Evolutionary conservation across 495 filamentous ascomycete genomes (phyloP).

Genomic region (Penicillium verhagenii): DNA sequence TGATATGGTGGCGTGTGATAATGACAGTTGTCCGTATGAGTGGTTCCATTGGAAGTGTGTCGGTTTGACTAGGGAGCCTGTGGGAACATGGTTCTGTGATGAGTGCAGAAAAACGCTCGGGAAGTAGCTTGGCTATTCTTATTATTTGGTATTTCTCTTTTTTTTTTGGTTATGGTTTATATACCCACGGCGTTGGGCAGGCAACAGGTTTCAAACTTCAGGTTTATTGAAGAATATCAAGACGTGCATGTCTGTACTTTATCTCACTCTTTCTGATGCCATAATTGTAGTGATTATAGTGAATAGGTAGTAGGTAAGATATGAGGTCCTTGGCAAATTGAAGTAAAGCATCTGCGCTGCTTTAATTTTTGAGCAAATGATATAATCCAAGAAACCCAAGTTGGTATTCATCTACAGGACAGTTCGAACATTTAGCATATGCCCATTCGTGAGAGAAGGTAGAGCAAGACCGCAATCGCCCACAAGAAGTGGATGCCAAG

Average conservation of each 20-base stretch:
- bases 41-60: conserved; percentile 99
- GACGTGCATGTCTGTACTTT: background rate
- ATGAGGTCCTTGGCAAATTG: background rate
- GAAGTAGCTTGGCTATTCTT: conserved; percentile 28
- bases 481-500: background rate
- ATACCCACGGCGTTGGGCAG: conserved; percentile 22
- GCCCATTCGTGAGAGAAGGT: conserved; percentile 8
- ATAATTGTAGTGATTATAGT: background rate
- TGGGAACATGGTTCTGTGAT: conserved; percentile 90
- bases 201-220: background rate
- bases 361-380: background rate
- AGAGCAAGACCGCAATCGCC: conserved; percentile 14
- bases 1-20: conserved; percentile 98
- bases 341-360: background rate
- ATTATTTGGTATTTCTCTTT: conserved; percentile 8
- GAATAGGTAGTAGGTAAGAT: no score
- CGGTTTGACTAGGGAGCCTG: conserved; percentile 81
- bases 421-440: background rate
- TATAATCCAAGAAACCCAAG: background rate
- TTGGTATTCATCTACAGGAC: conserved; percentile 4
- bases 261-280: background rate
- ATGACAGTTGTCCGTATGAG: conserved; percentile 85
- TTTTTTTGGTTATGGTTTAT: conserved; percentile 13
- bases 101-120: conserved; percentile 67
- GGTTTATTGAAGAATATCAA: background rate